phyloP scores from a whole-genome alignment of 140 eudicot genomes.

The Artemisia princeps region DNA sequence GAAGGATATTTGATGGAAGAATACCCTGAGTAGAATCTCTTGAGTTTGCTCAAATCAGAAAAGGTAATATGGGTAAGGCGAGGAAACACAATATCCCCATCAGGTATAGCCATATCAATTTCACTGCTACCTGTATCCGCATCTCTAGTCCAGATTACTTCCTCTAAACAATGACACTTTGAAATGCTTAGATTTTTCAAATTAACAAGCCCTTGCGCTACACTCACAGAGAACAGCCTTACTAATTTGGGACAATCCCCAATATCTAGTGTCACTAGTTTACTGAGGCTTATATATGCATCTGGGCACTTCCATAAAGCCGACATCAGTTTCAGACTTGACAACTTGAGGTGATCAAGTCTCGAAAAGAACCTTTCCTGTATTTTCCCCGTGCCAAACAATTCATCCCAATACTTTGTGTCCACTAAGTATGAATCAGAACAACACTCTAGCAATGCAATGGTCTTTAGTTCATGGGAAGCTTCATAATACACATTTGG shows the following conservation, averaged over 20 bases:
- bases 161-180: background rate
- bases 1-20: background rate
- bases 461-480: background rate
- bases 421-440: background rate
- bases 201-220: constrained; percentile 3
- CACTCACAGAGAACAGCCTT: constrained; percentile 1
- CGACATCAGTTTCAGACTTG: background rate
- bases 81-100: background rate
- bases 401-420: background rate
- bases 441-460: background rate
- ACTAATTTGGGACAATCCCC: background rate
- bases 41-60: background rate
- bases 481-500: background rate
- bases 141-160: background rate
- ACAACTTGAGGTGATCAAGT: background rate
- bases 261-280: background rate
- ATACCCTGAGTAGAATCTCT: background rate
- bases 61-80: background rate
- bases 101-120: background rate
- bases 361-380: background rate
- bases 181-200: background rate
- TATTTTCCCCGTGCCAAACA: background rate
- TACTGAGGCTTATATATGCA: background rate
- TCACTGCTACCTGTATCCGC: background rate
- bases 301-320: background rate